These are phyloP conservation scores for Paracorniculantispora psalliotae DNA, from an alignment of 2,329 filamentous ascomycete species.

Conservation along the genomic window DNA sequence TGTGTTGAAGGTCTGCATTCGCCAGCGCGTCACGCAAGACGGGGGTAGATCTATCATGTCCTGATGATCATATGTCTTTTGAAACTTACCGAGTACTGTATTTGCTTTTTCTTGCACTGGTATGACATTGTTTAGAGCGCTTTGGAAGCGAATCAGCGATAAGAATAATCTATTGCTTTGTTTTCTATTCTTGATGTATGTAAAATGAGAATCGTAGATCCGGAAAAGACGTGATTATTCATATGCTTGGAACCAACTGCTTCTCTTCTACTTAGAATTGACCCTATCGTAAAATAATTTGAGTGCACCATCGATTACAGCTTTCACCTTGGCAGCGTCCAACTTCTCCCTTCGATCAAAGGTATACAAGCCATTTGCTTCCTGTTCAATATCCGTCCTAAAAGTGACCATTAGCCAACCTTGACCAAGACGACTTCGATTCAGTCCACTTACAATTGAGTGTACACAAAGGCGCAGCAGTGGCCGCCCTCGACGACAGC, in stretches of 20 bases:
- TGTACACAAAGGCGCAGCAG: conserved; percentile 61
- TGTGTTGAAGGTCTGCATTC: conserved; percentile 36
- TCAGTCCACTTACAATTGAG: conserved; percentile 50
- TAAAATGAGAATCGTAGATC: too few relatives aligned
- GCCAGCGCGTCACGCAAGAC: conserved; percentile 39
- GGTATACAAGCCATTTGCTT: conserved; percentile 62
- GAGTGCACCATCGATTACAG: conserved; percentile 50
- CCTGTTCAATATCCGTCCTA: conserved; percentile 59
- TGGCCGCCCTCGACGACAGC: conserved; percentile 52
- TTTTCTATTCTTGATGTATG: too few relatives aligned
- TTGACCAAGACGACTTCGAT: neutral
- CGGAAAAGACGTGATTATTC: neutral
- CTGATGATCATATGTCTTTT: conserved; percentile 2
- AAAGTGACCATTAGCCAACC: neutral
- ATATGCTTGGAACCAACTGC: neutral
- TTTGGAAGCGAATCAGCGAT: too few relatives aligned
- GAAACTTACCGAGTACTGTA: neutral
- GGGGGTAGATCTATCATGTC: conserved; percentile 44
- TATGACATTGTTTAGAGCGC: too few relatives aligned
- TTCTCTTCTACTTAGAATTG: neutral
- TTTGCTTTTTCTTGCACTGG: neutral
- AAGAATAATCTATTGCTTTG: neutral
- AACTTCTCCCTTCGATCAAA: conserved; percentile 59
- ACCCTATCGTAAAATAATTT: conserved; percentile 37
- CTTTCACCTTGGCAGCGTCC: conserved; percentile 50